These are phyloP conservation scores for Agastache rugosa DNA, from an alignment of 257 asterid genomes.

Conservation along the genomic window DNA sequence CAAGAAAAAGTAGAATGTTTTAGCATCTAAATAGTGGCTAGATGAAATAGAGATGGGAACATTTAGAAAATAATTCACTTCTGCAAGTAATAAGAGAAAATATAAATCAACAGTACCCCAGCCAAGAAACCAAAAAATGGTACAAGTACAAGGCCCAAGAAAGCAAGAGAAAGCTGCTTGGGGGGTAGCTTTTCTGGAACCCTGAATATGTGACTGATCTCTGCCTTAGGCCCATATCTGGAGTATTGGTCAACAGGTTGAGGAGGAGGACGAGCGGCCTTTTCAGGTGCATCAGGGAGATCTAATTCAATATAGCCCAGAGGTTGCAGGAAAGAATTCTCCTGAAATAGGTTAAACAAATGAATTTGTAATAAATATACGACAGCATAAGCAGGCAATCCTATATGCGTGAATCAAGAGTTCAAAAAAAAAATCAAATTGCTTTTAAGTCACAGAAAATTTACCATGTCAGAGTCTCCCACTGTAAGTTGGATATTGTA, in stretches of 20 bases:
- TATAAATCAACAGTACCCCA: conserved; percentile 62
- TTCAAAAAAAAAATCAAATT: conserved; percentile 13
- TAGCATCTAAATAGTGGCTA: conserved; percentile 20
- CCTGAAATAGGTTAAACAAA: conserved; percentile 57
- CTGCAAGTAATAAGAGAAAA: conserved; percentile 27
- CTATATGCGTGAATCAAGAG: background rate
- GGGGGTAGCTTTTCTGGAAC: conserved; percentile 90
- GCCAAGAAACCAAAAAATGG: conserved; percentile 85
- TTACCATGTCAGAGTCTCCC: conserved; percentile 93
- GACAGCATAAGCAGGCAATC: conserved; percentile 21
- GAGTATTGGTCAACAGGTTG: conserved; percentile 71
- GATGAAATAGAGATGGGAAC: background rate
- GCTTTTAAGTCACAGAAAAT: conserved; percentile 28
- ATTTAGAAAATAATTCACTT: conserved; percentile 6
- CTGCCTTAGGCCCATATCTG: conserved; percentile 90
- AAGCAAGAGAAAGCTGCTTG: conserved; percentile 73
- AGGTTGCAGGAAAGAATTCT: conserved; percentile 84
- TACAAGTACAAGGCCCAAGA: conserved; percentile 76
- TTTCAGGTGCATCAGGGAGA: conserved; percentile 92
- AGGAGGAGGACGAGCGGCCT: conserved; percentile 91
- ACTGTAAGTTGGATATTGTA: conserved; percentile 88
- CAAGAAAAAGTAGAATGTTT: conserved; percentile 20
- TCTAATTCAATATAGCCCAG: conserved; percentile 83
- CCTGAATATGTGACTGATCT: conserved; percentile 87
- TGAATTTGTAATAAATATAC: conserved; percentile 24